phyloP scores from a whole-genome alignment of 1,284 basidiomycete genomes.

The Crocinoboletus sp. region DNA sequence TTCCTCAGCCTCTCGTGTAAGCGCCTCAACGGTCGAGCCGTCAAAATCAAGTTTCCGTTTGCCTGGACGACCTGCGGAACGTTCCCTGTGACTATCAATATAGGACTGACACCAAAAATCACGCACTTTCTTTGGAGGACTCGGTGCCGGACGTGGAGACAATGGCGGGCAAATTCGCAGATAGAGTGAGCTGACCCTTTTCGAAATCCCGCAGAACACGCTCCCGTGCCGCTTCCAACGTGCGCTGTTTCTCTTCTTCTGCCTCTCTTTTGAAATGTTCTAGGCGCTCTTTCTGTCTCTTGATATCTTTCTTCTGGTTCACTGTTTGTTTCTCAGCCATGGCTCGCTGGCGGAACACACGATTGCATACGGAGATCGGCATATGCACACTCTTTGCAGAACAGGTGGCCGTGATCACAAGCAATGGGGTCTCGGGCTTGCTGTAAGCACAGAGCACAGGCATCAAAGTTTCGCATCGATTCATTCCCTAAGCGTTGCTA shows the following conservation, averaged over 20 bases:
- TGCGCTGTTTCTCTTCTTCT: conserved; percentile 64
- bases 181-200: conserved; percentile 68
- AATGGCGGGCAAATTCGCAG: conserved; percentile 32
- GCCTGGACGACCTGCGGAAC: conserved; percentile 43
- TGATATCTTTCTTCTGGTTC: conserved; percentile 87
- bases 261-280: conserved; percentile 71
- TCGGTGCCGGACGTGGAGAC: conserved; percentile 37
- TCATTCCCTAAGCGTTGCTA: conserved; percentile 87
- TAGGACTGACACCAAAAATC: background rate
- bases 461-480: conserved; percentile 85
- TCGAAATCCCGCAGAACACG: conserved; percentile 87
- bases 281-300: conserved; percentile 74
- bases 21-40: conserved; percentile 59
- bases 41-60: conserved; percentile 82
- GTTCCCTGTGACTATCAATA: background rate
- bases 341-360: background rate
- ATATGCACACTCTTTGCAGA: conserved; percentile 87
- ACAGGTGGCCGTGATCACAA: conserved; percentile 82
- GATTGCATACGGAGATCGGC: conserved; percentile 61
- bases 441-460: conserved; percentile 82
- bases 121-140: conserved; percentile 35
- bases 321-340: conserved; percentile 41
- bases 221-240: conserved; percentile 70
- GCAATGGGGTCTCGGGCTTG: conserved; percentile 75
- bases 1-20: conserved; percentile 79